Evolutionary conservation across 2,329 filamentous ascomycete species (phyloP).

Genomic region (Ophiostoma sp.): DNA sequence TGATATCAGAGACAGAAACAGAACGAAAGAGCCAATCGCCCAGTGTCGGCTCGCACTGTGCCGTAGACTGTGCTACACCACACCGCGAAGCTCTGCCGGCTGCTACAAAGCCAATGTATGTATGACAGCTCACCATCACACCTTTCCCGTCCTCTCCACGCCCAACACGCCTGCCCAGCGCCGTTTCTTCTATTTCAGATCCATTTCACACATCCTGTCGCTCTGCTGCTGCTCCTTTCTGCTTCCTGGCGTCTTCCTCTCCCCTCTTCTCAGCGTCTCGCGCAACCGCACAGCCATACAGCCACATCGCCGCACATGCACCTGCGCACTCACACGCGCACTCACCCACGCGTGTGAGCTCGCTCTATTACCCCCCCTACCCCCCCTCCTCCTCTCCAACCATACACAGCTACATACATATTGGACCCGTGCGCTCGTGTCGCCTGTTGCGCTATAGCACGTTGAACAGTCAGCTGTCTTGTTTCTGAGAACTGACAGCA

Average conservation of each 20-base stretch:
- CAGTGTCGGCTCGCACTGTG: not conserved
- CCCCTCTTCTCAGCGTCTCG: not conserved
- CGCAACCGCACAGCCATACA: not conserved
- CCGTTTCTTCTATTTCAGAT: not conserved
- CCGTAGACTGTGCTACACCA: conserved; percentile 4
- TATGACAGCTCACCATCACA: conserved; percentile 7
- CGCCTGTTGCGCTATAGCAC: conserved; percentile 13
- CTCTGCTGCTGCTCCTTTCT: not conserved
- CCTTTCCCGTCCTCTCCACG: not conserved
- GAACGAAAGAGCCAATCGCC: not conserved
- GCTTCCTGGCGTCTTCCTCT: not conserved
- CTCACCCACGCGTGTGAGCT: not conserved
- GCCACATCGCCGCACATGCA: not conserved
- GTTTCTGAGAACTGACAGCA: conserved; percentile 20
- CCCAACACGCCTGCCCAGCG: not conserved
- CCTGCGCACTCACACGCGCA: not conserved
- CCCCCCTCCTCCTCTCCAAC: not conserved
- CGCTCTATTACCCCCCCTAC: not conserved
- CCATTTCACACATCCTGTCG: too few relatives aligned
- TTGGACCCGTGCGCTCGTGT: not conserved
- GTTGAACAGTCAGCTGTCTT: not conserved
- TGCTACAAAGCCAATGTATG: not conserved
- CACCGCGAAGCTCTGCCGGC: not conserved
- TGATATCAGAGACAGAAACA: not conserved
- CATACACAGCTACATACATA: not conserved